Evolutionary conservation across 164 flowering plant species (phyloP), one percentile per base, ranked within the genome.

Genomic region (Nymphaea thermarum): DNA sequence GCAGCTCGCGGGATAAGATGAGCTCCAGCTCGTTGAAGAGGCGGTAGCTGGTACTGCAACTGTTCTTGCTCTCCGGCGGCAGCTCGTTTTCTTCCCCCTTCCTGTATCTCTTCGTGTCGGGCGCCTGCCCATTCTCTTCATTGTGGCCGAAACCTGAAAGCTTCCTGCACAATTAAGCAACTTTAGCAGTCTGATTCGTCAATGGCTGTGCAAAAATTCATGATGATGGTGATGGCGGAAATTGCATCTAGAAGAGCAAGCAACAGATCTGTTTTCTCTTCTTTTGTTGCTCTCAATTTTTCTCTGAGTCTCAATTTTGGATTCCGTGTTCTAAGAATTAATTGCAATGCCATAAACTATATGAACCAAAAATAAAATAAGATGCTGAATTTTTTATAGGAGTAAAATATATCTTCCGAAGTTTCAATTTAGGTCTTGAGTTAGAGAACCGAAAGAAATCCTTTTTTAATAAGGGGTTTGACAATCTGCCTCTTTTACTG

Each of bases 1-100:
- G 73, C 12, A 62, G 64, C 41, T 62, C 64, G 2, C 25, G n/a
- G n/a, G 12, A 17, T 12, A 41, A 62, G 64, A 62, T 62, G 64
- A 17, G 16, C n/a, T 62, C 64, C 3, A 62, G 64, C 4, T 62
- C 64, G 5, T 17, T 17, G 42, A 62, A 62, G n/a, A 11, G 12
- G 16, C 64, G 36, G 64, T 62, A 62, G n/a, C 64, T 17, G 64
- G 64, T 62, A 17, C 16, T 17, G 17, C 10, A 8, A 3, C 57
- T 51, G 57, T 15, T 8, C 57, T 51, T 51, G 57, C 57, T 15
- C 57, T 51, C 57, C 57, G 57, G 57, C 57, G 57, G 57, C 8
- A 8, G 12, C 12, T 15, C 14, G 8, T 51, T 15, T 51, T 51
- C 57, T 8, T 8, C 57, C 8, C 15, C 57, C 57, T 51, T 51